Evolutionary conservation across 352 stramenopile genomes (phyloP), one percentile per base, ranked within the genome.

Genomic region (Phytophthora lateralis): DNA sequence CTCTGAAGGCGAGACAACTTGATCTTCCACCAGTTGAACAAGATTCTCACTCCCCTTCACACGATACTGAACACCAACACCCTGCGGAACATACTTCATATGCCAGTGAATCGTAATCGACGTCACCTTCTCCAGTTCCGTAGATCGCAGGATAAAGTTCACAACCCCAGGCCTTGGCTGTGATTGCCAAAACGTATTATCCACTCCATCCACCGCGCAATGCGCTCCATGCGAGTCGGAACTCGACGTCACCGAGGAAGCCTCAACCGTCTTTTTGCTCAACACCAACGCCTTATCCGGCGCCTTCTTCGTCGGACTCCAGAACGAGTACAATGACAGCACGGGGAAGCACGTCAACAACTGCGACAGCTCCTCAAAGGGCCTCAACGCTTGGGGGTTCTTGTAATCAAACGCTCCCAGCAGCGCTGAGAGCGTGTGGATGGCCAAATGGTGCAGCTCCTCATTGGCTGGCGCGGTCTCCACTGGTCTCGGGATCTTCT

Each of bases 321-420:
- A 96, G 54, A 92, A 96, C 15, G 85, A 81, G 50, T 89, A 94
- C 35, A 96, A 53, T 39, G 88, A 95, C 11, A 96, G 64, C 39
- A 77, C 71, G 0, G 85, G 85, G 24, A 95, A 94, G 67, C 66
- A 88, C 24, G 63, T 69, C n/a, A 96, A 66, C 26, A 96, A 55
- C n/a, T 82, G 75, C 7, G 81, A 74, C 50, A 96, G 73, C 45
- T 96, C 88, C 63, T 93, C 44, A 53, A 96, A 95, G 2, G 85
- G 73, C n/a, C 71, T 65, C 11, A 84, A 56, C 1, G 85, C 80
- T 5, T 77, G 60, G 15, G 61, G 49, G n/a, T 58, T 75, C 5
- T 47, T 61, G 24, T 85, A 94, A 50, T 96, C 82, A 43, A 96
- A 96, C 18, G 76, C 82, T 17, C 70, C 58, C 7, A 96, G 66